A percentile compares a stretch with the other conserved stretches of the same genome.
phyloP scores from a whole-genome alignment of 2,329 filamentous ascomycete genomes.

The Hymenoscyphus albidus region DNA sequence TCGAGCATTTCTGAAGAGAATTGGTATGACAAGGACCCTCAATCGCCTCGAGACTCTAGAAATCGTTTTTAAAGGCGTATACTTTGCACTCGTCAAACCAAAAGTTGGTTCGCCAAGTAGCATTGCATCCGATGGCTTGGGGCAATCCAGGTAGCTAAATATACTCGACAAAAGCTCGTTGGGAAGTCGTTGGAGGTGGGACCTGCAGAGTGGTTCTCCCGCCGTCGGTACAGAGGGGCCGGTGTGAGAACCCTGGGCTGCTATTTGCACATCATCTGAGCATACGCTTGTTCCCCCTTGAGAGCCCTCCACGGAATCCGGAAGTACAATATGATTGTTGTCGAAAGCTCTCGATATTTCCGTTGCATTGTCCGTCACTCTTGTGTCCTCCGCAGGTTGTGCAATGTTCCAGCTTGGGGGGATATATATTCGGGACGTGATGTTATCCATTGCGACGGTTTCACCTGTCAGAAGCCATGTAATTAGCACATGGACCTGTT shows the following conservation, averaged over 20 bases:
- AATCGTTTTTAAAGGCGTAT: constrained; percentile 49
- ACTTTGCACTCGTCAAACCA: constrained; percentile 39
- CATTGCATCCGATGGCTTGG: constrained; percentile 40
- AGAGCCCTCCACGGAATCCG: background rate
- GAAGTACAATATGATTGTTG: background rate
- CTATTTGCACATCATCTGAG: background rate
- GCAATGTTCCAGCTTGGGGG: background rate
- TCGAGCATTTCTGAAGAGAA: constrained; percentile 54
- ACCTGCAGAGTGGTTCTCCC: background rate
- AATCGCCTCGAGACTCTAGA: constrained; percentile 53
- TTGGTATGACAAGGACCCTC: constrained; percentile 47
- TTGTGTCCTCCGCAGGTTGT: background rate
- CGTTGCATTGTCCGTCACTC: background rate
- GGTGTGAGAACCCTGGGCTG: background rate
- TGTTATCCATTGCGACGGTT: background rate
- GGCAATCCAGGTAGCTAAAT: constrained; percentile 49
- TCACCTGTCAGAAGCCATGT: background rate
- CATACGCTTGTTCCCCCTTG: background rate
- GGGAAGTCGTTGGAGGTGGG: constrained; percentile 43
- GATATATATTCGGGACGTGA: background rate
- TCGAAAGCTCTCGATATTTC: background rate
- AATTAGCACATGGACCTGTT: background rate
- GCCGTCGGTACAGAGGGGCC: background rate
- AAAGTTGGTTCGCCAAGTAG: constrained; percentile 48
- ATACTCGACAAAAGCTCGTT: constrained; percentile 59